A percentile compares a stretch with the other conserved stretches of the same genome.
phyloP scores from a whole-genome alignment of 2,329 filamentous ascomycete genomes.

The Aspergillus eucalypticola region DNA sequence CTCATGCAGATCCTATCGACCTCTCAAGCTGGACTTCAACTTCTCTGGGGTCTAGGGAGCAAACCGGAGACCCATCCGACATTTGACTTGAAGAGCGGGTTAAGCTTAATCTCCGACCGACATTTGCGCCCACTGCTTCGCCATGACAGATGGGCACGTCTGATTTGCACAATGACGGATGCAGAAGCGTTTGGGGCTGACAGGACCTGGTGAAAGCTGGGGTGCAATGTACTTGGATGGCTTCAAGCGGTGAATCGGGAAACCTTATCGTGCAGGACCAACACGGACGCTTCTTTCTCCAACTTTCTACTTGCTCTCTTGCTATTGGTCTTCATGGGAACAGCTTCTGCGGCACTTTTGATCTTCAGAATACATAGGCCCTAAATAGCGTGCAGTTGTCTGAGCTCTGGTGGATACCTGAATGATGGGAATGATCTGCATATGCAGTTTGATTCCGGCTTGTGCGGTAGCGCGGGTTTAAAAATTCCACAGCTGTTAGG shows the following conservation, averaged over 20 bases:
- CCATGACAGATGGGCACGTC: not conserved
- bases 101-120: slow-evolving; percentile 10
- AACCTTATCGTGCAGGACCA: not conserved
- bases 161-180: slow-evolving; percentile 1
- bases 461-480: not conserved
- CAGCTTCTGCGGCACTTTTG: not conserved
- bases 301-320: not conserved
- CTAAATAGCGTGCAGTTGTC: not conserved
- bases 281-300: not conserved
- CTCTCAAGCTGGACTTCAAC: not conserved
- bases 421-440: not conserved
- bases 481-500: not conserved
- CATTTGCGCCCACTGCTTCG: not conserved
- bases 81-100: not conserved
- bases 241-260: not conserved
- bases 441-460: not conserved
- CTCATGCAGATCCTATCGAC: too few relatives aligned
- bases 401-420: not conserved
- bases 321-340: not conserved
- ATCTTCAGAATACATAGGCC: not conserved
- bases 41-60: not conserved
- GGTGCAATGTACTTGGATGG: not conserved
- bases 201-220: not conserved
- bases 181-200: slow-evolving; percentile 4
- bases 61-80: not conserved